Conservation (phyloP, 2,329 filamentous ascomycete species). For the Apiospora malaysiana region DNA sequence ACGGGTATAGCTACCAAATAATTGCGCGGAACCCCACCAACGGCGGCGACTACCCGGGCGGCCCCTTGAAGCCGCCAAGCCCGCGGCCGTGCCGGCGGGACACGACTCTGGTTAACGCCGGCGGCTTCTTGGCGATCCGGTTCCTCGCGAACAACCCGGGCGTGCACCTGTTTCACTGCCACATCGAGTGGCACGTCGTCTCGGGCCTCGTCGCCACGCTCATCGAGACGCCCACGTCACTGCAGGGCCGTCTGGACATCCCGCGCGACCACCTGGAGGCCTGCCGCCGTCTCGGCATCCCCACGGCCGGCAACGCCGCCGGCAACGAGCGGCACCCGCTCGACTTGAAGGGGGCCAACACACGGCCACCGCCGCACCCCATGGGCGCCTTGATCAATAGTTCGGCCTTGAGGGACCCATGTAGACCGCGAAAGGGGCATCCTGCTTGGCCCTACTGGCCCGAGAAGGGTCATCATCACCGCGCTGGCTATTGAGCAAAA, state of each 20-base stretch:
- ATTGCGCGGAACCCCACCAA: conserved; percentile 33
- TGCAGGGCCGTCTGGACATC: conserved; percentile 68
- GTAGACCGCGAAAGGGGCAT: neutral
- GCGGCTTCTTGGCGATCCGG: conserved; percentile 28
- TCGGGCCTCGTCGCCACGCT: conserved; percentile 70
- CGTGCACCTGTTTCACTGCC: conserved; percentile 78
- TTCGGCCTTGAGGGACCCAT: neutral
- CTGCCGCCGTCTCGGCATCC: conserved; percentile 59
- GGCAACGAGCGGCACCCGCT: conserved; percentile 69
- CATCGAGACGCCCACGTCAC: conserved; percentile 65
- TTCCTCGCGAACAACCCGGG: conserved; percentile 49
- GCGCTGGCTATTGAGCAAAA: neutral
- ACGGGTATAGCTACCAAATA: conserved; percentile 65
- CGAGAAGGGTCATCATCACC: neutral
- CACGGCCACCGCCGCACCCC: conserved; percentile 61
- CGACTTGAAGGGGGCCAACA: conserved; percentile 67
- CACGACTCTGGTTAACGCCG: conserved; percentile 17
- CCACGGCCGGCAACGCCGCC: conserved; percentile 73
- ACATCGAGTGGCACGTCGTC: conserved; percentile 78
- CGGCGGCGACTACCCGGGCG: conserved; percentile 1
- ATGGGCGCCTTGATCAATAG: neutral
- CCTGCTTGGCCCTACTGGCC: neutral
- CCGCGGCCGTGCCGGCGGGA: neutral
- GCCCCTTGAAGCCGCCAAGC: neutral
- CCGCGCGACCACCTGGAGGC: conserved; percentile 63